Conservation (phyloP, 2,329 filamentous ascomycete species). For the Orbilia ellipsospora region DNA sequence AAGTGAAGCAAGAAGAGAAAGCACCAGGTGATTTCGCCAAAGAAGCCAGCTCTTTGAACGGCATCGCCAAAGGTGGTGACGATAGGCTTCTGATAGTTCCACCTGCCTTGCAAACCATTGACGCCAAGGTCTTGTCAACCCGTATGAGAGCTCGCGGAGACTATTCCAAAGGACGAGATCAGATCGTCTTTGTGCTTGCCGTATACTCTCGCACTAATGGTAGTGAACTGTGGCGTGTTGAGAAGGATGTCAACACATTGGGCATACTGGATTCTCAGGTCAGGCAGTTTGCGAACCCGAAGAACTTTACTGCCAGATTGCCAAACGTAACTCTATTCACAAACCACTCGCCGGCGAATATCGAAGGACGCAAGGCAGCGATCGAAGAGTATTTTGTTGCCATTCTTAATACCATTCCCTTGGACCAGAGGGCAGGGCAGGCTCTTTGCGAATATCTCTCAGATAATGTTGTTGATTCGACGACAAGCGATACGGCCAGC, state of each 20-base stretch:
- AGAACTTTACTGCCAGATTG: constrained; percentile 77
- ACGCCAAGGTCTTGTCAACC: constrained; percentile 89
- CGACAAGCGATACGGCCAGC: constrained; percentile 67
- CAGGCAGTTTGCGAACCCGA: constrained; percentile 69
- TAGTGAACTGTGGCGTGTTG: constrained; percentile 88
- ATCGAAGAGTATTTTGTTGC: constrained; percentile 87
- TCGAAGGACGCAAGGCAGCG: constrained; percentile 84
- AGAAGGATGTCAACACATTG: constrained; percentile 87
- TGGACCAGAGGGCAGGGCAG: constrained; percentile 80
- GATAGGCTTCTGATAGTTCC: constrained; percentile 53
- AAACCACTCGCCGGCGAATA: constrained; percentile 90
- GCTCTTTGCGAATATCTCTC: constrained; percentile 89
- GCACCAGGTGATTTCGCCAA: constrained; percentile 53
- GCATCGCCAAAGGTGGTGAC: constrained; percentile 54
- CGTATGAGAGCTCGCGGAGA: constrained; percentile 69
- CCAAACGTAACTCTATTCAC: constrained; percentile 88
- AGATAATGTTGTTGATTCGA: constrained; percentile 69
- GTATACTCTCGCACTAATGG: constrained; percentile 80
- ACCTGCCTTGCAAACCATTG: constrained; percentile 80
- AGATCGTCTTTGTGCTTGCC: constrained; percentile 80
- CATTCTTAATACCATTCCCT: constrained; percentile 78
- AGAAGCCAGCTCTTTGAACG: constrained; percentile 49
- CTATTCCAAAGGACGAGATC: constrained; percentile 48
- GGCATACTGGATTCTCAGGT: constrained; percentile 83
- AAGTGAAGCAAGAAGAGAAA: constrained; percentile 54